Evolutionary conservation across 495 filamentous ascomycete species (phyloP).

Genomic region (Hypoxylon subgilvum): DNA sequence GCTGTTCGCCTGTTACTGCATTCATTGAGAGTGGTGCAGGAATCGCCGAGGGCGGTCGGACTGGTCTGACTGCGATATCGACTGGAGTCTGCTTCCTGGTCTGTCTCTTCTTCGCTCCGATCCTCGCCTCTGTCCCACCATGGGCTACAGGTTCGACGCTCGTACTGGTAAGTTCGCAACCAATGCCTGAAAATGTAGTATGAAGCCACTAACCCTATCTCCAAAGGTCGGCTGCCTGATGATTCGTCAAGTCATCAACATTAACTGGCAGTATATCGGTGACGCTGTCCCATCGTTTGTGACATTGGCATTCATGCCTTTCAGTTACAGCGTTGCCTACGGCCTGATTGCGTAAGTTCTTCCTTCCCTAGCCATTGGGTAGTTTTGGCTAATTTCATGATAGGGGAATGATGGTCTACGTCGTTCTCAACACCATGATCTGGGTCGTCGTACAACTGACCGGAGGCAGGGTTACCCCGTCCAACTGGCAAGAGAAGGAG

Average conservation of each 20-base stretch:
- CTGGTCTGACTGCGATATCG: constrained; percentile 76
- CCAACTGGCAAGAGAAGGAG: constrained; percentile 75
- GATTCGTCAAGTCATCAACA: constrained; percentile 60
- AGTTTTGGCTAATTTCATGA: constrained; percentile 26
- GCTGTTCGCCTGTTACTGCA: constrained; percentile 76
- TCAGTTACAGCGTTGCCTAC: constrained; percentile 81
- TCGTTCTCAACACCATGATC: constrained; percentile 67
- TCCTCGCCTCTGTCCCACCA: constrained; percentile 81
- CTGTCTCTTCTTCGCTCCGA: constrained; percentile 80
- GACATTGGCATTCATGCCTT: constrained; percentile 79
- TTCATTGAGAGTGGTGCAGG: constrained; percentile 85
- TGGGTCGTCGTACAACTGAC: constrained; percentile 61
- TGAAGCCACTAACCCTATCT: constrained; percentile 13
- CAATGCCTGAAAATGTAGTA: background rate
- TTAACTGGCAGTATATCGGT: constrained; percentile 63
- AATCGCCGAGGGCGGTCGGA: constrained; percentile 80
- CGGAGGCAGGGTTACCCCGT: constrained; percentile 66
- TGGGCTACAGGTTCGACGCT: constrained; percentile 85
- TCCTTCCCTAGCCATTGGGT: background rate
- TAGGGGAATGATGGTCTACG: constrained; percentile 74
- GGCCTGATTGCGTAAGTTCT: constrained; percentile 70
- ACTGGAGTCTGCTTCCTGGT: constrained; percentile 79
- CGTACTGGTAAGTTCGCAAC: constrained; percentile 63
- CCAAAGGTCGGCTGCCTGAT: constrained; percentile 60
- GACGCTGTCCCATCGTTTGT: constrained; percentile 83